A percentile compares a stretch with the other conserved stretches of the same genome.
These are phyloP conservation scores for Metschnikowia bowlesiae DNA, from an alignment of 805 yeast genomes.

Conservation along the genomic window DNA sequence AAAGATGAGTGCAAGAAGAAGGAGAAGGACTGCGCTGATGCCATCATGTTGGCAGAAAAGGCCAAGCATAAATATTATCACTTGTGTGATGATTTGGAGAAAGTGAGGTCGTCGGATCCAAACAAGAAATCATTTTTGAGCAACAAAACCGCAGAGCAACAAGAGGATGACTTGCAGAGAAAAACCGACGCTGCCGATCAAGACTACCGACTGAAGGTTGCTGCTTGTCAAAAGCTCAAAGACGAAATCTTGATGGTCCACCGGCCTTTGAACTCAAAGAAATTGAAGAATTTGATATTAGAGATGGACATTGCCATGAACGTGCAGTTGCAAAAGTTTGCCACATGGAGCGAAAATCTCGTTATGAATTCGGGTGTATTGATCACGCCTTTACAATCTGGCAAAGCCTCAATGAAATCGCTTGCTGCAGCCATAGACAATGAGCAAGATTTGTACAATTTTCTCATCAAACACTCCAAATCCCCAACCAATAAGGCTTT, in stretches of 20 bases:
- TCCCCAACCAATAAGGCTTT: constrained; percentile 40
- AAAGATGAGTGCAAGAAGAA: constrained; percentile 79
- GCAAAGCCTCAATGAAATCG: constrained; percentile 63
- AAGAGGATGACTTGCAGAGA: constrained; percentile 79
- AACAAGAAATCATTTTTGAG: constrained; percentile 78
- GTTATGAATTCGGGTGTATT: constrained; percentile 81
- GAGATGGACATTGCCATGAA: constrained; percentile 89
- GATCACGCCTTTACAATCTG: constrained; percentile 63
- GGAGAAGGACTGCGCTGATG: constrained; percentile 81
- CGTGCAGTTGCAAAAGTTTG: constrained; percentile 81
- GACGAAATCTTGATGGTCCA: constrained; percentile 66
- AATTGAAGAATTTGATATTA: constrained; percentile 69
- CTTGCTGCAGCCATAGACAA: constrained; percentile 76
- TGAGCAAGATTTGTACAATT: constrained; percentile 75
- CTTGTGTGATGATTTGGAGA: constrained; percentile 82
- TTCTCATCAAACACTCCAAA: constrained; percentile 47
- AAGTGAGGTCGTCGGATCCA: constrained; percentile 75
- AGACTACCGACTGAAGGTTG: constrained; percentile 78
- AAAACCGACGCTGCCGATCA: constrained; percentile 82
- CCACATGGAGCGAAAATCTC: constrained; percentile 81
- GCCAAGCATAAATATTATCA: constrained; percentile 72
- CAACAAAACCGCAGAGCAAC: constrained; percentile 75
- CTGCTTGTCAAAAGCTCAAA: constrained; percentile 66
- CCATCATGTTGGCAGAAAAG: constrained; percentile 81
- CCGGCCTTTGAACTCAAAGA: constrained; percentile 72